Conservation (phyloP, 2,329 filamentous ascomycete species). For the Pochonia chlamydosporia region DNA sequence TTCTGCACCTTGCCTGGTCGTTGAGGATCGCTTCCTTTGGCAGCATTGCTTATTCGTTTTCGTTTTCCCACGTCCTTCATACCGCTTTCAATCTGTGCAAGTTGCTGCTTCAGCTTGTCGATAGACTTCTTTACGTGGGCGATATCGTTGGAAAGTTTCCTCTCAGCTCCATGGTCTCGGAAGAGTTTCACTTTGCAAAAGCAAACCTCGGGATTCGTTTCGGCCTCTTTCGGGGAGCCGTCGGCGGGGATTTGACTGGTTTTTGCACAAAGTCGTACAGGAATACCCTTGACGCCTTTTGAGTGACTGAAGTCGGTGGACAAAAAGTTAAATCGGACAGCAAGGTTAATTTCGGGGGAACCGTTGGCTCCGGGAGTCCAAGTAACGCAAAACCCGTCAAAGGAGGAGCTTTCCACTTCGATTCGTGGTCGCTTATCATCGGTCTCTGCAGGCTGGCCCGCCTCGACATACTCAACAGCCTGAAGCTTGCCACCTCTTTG, state of each 20-base stretch:
- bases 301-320: constrained; percentile 99
- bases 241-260: constrained; percentile 62
- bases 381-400: constrained; percentile 87
- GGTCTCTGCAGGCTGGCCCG: constrained; percentile 51
- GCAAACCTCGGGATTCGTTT: constrained; percentile 63
- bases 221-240: constrained; percentile 39
- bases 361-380: constrained; percentile 74
- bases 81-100: constrained; percentile 67
- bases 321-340: constrained; percentile 95
- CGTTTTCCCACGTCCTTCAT: constrained; percentile 63
- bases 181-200: constrained; percentile 98
- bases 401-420: constrained; percentile 71
- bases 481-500: constrained; percentile 88
- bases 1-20: constrained; percentile 79
- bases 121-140: constrained; percentile 95
- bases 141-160: constrained; percentile 90
- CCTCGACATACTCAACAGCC: constrained; percentile 87
- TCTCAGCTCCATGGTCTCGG: constrained; percentile 89
- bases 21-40: constrained; percentile 44
- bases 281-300: constrained; percentile 96
- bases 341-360: constrained; percentile 71
- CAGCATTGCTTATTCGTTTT: constrained; percentile 47
- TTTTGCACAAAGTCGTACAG: constrained; percentile 87
- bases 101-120: constrained; percentile 92
- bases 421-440: constrained; percentile 63